Evolutionary conservation across 495 filamentous ascomycete genomes (phyloP).

Genomic region (Podospora sp.): DNA sequence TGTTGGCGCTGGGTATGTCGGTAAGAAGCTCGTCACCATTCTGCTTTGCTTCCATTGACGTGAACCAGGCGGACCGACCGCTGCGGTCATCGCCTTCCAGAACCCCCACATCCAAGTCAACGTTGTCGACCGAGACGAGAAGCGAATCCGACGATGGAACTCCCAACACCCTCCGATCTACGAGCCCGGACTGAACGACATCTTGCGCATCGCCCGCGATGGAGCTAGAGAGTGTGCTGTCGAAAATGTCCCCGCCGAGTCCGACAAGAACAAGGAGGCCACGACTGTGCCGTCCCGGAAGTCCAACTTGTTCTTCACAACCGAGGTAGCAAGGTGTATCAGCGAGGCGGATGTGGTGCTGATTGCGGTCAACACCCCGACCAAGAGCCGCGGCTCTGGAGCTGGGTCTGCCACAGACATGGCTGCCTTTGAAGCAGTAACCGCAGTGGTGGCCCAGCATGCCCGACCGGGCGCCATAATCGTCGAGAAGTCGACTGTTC

Average conservation of each 20-base stretch:
- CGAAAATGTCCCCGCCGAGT: slow-evolving; percentile 34
- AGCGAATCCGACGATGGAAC: slow-evolving; percentile 70
- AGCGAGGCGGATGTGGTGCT: slow-evolving; percentile 72
- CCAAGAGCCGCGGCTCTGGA: slow-evolving; percentile 68
- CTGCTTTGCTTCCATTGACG: slow-evolving; percentile 4
- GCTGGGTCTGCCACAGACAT: slow-evolving; percentile 72
- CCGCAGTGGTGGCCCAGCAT: slow-evolving; percentile 63
- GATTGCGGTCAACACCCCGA: slow-evolving; percentile 80
- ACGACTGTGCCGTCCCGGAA: slow-evolving; percentile 32
- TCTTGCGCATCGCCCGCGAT: slow-evolving; percentile 67
- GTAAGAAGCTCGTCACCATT: slow-evolving; percentile 20
- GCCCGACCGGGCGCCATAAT: slow-evolving; percentile 70
- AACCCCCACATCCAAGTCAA: slow-evolving; percentile 70
- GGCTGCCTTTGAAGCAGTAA: slow-evolving; percentile 68
- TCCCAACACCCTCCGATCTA: slow-evolving; percentile 73
- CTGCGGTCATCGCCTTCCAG: slow-evolving; percentile 69
- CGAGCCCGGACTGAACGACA: slow-evolving; percentile 67
- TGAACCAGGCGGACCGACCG: slow-evolving; percentile 67
- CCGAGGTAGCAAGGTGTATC: slow-evolving; percentile 62
- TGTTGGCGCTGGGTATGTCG: slow-evolving; percentile 36
- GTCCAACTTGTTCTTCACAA: slow-evolving; percentile 73
- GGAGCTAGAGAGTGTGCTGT: slow-evolving; percentile 40
- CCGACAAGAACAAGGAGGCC: slow-evolving; percentile 26
- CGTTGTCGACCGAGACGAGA: slow-evolving; percentile 67
- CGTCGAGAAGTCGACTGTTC: slow-evolving; percentile 82